Base-by-base conservation (phyloP, 805 yeast genomes). In the Kazachstania psychrophila region DNA sequence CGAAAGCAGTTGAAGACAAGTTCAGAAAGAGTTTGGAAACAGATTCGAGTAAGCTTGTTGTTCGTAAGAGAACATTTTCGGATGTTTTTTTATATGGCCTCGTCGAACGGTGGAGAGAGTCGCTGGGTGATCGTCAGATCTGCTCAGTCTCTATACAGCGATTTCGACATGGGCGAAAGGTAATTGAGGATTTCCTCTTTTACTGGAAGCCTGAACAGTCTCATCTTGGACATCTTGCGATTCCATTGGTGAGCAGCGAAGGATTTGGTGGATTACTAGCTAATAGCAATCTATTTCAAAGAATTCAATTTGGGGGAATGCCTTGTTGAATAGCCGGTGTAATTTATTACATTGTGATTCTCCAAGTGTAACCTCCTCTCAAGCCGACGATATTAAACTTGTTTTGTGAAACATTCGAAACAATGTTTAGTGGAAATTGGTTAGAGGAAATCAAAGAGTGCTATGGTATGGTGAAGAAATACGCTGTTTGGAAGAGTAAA, bases 261-360 rank as follows among this genome's bases (percentile, higher is more conserved):
- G 60, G 59, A 51, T 54, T 54, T 52, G 50, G 57, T 54, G 60
- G 60, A 52, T 49, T 51, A 48, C 54, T 49, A 49, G 54, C 54
- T 44, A 42, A 47, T 49, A 41, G 54, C 52, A 49, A 49, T 44
- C 49, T 42, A 46, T 43, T 45, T 43, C 46, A 47, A 49, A 47
- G 48, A 49, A 48, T 43, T 43, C 51, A 43, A 46, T 38, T 46
- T 39, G 54, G 54, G 54, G 54, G 54, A 49, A 49, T 49, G 54
- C 51, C 47, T 45, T 31, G 46, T 39, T 42, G 42, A 41, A 46
- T 49, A 49, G 54, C 52, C 54, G 52, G 54, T 43, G n/a, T n/a
- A n/a, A n/a, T n/a, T n/a, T 33, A 34, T 26, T 23, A 25, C 26
- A 38, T 48, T 43, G 54, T 47, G 54, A 48, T 49, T 46, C 44